A percentile compares a stretch with the other conserved stretches of the same genome.
Evolutionary conservation across 2,329 filamentous ascomycete species (phyloP).

Genomic region (Phaeophleospora eucalypticola): DNA sequence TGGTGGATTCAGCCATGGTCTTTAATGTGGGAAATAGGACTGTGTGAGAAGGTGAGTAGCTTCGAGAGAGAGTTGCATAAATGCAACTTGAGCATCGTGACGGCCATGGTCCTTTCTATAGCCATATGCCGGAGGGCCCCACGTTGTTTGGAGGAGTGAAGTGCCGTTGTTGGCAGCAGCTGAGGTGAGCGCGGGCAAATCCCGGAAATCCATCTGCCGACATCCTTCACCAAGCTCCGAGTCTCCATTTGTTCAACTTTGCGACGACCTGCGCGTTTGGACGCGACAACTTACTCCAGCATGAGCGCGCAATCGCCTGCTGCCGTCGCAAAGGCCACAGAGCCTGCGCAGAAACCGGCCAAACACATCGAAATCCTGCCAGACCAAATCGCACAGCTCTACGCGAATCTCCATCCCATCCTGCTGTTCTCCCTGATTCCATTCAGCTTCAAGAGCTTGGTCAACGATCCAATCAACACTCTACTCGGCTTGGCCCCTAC

Average conservation of each 20-base stretch:
- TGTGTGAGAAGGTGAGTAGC: too few species aligned
- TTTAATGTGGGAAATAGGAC: background rate
- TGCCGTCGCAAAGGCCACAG: conserved; percentile 13
- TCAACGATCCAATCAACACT: conserved; percentile 64
- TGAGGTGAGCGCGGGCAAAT: too few species aligned
- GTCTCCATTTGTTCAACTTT: too few species aligned
- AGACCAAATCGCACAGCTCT: conserved; percentile 31
- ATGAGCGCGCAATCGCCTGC: conserved; percentile 15
- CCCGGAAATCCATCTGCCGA: too few species aligned
- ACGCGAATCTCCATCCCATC: conserved; percentile 64
- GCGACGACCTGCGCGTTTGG: conserved; percentile 7
- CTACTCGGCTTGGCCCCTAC: conserved; percentile 60
- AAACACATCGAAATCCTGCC: conserved; percentile 31
- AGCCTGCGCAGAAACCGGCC: conserved; percentile 8
- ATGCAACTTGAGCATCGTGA: too few species aligned
- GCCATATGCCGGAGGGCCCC: background rate
- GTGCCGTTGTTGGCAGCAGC: too few species aligned
- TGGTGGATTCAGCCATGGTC: conserved; percentile 19
- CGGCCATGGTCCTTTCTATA: too few species aligned
- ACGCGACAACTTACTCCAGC: too few species aligned
- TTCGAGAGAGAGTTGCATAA: too few species aligned
- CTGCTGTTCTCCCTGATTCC: conserved; percentile 63
- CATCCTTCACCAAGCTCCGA: too few species aligned
- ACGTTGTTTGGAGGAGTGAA: background rate
- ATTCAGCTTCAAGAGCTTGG: conserved; percentile 61